Conservation (phyloP, 2,329 filamentous ascomycete genomes). For the Epichloe festucae region DNA sequence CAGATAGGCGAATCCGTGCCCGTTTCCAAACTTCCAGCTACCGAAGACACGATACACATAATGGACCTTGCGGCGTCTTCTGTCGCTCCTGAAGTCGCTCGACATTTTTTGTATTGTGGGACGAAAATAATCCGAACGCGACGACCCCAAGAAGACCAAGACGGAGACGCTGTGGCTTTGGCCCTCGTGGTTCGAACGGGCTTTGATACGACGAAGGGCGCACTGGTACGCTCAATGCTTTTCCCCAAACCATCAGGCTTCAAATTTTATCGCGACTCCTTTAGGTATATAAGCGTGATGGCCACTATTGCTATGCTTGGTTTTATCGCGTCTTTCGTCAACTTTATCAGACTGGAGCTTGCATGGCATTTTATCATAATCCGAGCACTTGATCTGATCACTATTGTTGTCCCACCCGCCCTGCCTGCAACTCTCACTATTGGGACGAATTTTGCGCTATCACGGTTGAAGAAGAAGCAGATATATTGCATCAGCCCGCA, state of each 20-base stretch:
- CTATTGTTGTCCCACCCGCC: constrained; percentile 91
- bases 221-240: constrained; percentile 90
- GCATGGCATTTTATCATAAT: constrained; percentile 86
- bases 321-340: constrained; percentile 82
- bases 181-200: constrained; percentile 89
- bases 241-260: constrained; percentile 98
- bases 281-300: constrained; percentile 97
- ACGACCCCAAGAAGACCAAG: constrained; percentile 71
- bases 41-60: constrained; percentile 60
- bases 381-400: constrained; percentile 86
- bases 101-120: constrained; percentile 86
- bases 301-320: constrained; percentile 71
- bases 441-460: constrained; percentile 88
- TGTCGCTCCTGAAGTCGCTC: constrained; percentile 69
- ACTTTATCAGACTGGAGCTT: constrained; percentile 75
- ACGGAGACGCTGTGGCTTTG: constrained; percentile 79
- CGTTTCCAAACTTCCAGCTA: constrained; percentile 81
- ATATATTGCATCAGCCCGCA: constrained; percentile 98
- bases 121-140: constrained; percentile 90
- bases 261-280: constrained; percentile 96
- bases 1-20: constrained; percentile 74
- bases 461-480: constrained; percentile 70
- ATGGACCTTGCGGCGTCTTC: constrained; percentile 72
- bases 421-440: constrained; percentile 91
- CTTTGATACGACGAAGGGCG: constrained; percentile 95